These are phyloP conservation scores for Pharnaceum exiguum DNA, from an alignment of 148 eudicot genomes.

Conservation along the genomic window DNA sequence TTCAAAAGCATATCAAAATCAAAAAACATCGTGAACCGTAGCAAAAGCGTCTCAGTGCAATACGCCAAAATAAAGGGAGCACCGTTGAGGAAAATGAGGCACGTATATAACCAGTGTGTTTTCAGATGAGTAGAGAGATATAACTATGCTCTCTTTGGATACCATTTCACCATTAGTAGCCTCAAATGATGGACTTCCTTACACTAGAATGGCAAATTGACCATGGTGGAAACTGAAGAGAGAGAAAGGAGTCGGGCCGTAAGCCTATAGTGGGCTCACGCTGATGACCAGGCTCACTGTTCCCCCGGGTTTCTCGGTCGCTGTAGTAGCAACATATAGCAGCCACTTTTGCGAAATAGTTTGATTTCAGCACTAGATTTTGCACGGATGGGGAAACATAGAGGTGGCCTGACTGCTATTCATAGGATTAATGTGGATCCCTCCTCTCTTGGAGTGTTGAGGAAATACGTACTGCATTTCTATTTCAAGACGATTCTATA, in stretches of 20 bases:
- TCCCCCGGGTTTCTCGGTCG: constrained; percentile 15
- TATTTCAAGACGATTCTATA: too few relatives aligned
- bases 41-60: too few relatives aligned
- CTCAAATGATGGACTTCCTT: constrained; percentile 12
- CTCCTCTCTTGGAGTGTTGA: too few relatives aligned
- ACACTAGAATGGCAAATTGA: constrained; percentile 16
- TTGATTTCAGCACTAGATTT: not conserved
- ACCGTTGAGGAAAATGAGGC: constrained; percentile 4
- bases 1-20: not conserved
- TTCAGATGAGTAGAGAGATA: too few relatives aligned
- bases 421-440: too few relatives aligned
- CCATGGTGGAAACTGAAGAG: not conserved
- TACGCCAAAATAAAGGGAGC: constrained; percentile 11
- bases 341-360: too few relatives aligned
- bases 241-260: not conserved
- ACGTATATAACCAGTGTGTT: too few relatives aligned
- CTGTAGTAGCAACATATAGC: too few relatives aligned
- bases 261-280: not conserved
- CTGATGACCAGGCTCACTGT: constrained; percentile 14
- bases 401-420: too few relatives aligned
- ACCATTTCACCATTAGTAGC: not conserved
- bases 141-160: too few relatives aligned
- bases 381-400: too few relatives aligned
- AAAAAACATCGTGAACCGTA: constrained; percentile 1
- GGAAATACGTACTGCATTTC: too few relatives aligned